A percentile compares a stretch with the other conserved stretches of the same genome.
phyloP scores from a whole-genome alignment of 2,329 filamentous ascomycete species.

The Talaromyces marneffei region DNA sequence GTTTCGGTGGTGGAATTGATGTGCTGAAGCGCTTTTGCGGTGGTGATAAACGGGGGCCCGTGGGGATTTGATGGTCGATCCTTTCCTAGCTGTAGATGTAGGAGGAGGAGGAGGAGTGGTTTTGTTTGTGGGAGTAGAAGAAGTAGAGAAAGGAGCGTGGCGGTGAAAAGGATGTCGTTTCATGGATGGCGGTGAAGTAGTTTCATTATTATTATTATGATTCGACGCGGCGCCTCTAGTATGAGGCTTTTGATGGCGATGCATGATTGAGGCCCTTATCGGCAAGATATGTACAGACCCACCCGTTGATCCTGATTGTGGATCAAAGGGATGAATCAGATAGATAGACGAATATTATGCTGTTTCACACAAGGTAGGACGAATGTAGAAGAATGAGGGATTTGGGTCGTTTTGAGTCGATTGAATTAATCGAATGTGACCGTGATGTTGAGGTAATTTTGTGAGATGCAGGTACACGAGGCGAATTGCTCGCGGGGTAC shows the following conservation, averaged over 20 bases:
- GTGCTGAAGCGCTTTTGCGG: constrained; percentile 26
- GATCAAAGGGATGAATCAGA: constrained; percentile 5
- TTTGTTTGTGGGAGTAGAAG: constrained; percentile 18
- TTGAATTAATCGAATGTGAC: neutral
- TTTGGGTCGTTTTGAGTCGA: neutral
- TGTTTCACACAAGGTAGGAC: neutral
- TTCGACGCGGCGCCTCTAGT: constrained; percentile 1
- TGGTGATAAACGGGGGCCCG: constrained; percentile 29
- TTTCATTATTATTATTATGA: constrained; percentile 4
- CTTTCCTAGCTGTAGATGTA: constrained; percentile 28
- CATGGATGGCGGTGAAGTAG: constrained; percentile 35
- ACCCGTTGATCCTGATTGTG: neutral
- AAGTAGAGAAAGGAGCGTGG: constrained; percentile 23
- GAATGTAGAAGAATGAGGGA: neutral
- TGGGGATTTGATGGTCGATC: constrained; percentile 20
- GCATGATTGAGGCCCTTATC: constrained; percentile 7
- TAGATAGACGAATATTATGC: neutral
- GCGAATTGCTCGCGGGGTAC: neutral
- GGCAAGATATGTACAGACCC: constrained; percentile 4
- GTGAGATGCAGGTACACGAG: constrained; percentile 7
- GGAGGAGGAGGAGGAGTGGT: constrained; percentile 21
- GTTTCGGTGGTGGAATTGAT: constrained; percentile 1
- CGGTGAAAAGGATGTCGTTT: constrained; percentile 28
- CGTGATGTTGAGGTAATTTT: constrained; percentile 4
- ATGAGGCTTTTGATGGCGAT: constrained; percentile 15